A percentile compares a stretch with the other conserved stretches of the same genome.
Conservation (phyloP, 2,329 filamentous ascomycete genomes). For the Arthrocladium fulminans region DNA sequence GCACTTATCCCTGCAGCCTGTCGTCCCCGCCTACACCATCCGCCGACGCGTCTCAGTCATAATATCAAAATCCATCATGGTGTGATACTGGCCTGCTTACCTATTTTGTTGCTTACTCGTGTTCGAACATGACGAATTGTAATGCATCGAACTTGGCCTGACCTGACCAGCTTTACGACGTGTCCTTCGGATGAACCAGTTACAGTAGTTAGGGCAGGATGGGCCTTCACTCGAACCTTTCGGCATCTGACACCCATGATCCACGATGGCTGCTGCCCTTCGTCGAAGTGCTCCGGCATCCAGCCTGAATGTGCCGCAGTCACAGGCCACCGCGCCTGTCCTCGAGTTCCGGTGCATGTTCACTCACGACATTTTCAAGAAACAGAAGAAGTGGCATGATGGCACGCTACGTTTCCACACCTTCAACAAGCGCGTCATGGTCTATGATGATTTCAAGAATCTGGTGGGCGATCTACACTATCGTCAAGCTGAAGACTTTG, state of each 20-base stretch:
- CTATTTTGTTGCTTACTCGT: too few species aligned
- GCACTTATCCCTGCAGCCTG: too few species aligned
- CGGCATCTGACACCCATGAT: constrained; percentile 3
- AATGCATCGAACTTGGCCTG: too few species aligned
- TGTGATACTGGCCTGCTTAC: not conserved
- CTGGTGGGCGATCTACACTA: constrained; percentile 80
- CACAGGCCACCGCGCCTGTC: constrained; percentile 62
- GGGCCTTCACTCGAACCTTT: not conserved
- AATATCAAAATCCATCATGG: too few species aligned
- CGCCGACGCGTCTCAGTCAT: not conserved
- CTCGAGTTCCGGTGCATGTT: constrained; percentile 79
- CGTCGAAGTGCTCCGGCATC: constrained; percentile 25
- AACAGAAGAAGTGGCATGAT: constrained; percentile 92
- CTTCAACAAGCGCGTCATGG: constrained; percentile 86
- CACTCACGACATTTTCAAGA: constrained; percentile 73
- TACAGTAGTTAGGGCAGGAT: constrained; percentile 1
- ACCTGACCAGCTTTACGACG: too few species aligned
- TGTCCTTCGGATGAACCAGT: too few species aligned
- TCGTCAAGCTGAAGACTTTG: constrained; percentile 58
- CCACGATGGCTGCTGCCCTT: constrained; percentile 4
- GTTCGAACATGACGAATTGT: too few species aligned
- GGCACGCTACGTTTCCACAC: constrained; percentile 78
- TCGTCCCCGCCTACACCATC: not conserved
- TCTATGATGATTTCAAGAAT: constrained; percentile 72
- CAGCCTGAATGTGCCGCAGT: constrained; percentile 36